These are phyloP conservation scores for Cystobasidium pallidum DNA, from an alignment of 1,284 basidiomycete species.

Conservation along the genomic window DNA sequence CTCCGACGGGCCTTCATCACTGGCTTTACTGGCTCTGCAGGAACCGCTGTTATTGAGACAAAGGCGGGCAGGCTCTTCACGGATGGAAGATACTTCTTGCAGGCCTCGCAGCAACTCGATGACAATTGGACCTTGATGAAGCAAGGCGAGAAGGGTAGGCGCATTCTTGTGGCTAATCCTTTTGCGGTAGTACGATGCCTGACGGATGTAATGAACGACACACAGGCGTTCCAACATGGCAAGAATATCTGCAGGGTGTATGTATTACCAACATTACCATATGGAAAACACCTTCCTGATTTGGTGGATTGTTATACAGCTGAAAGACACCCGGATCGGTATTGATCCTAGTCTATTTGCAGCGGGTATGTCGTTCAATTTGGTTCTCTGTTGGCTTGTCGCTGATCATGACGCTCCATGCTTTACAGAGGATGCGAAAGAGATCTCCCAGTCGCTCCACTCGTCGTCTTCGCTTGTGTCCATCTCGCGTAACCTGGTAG, in stretches of 20 bases:
- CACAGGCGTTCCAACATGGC: slow-evolving; percentile 84
- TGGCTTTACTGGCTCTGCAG: slow-evolving; percentile 71
- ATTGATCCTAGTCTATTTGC: slow-evolving; percentile 76
- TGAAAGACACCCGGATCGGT: slow-evolving; percentile 69
- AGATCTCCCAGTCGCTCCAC: slow-evolving; percentile 63
- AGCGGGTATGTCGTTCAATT: slow-evolving; percentile 21
- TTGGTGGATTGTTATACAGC: slow-evolving; percentile 69
- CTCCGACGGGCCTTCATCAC: slow-evolving; percentile 83
- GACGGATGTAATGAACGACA: slow-evolving; percentile 6
- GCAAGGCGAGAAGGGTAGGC: slow-evolving; percentile 75
- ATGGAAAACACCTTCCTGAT: slow-evolving; percentile 34
- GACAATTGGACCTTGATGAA: slow-evolving; percentile 92
- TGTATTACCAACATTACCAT: slow-evolving; percentile 39
- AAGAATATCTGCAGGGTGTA: slow-evolving; percentile 77
- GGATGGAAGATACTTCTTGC: slow-evolving; percentile 91
- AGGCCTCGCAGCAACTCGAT: slow-evolving; percentile 87
- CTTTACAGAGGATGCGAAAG: slow-evolving; percentile 54
- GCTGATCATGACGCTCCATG: slow-evolving; percentile 48
- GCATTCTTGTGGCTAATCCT: slow-evolving; percentile 59
- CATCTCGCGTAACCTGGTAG: slow-evolving; percentile 74
- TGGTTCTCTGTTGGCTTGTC: background rate
- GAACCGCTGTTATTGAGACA: slow-evolving; percentile 73
- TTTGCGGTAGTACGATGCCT: background rate
- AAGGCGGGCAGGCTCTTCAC: slow-evolving; percentile 74
- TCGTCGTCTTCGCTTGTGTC: slow-evolving; percentile 65